Evolutionary conservation across 2,329 filamentous ascomycete species (phyloP).

Genomic region (Sarocladiaceae sp.): DNA sequence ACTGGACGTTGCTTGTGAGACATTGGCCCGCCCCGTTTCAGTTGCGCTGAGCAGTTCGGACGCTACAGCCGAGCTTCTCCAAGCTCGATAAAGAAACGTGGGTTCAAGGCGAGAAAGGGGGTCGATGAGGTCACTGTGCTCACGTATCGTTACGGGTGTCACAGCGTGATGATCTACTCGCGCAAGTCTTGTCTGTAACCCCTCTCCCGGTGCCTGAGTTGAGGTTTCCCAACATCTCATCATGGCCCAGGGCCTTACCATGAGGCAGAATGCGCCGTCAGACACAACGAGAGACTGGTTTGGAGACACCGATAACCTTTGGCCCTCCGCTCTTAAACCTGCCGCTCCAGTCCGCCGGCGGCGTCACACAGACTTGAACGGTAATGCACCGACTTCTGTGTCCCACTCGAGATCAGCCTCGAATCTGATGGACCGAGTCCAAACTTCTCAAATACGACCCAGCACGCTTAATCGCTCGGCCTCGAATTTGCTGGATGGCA

Average conservation of each 20-base stretch:
- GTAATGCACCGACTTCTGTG: neutral
- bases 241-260: constrained; percentile 5
- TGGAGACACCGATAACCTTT: neutral
- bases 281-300: constrained; percentile 4
- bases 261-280: constrained; percentile 3
- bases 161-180: constrained; percentile 3
- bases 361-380: constrained; percentile 4
- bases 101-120: neutral
- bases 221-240: too few relatives aligned
- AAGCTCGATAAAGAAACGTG: constrained; percentile 3
- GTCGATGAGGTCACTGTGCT: constrained; percentile 7
- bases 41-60: neutral
- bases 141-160: neutral
- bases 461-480: constrained; percentile 10
- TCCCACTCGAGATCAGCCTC: constrained; percentile 17
- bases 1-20: neutral
- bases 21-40: neutral
- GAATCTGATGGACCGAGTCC: constrained; percentile 14
- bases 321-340: neutral
- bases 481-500: constrained; percentile 19
- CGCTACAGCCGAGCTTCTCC: neutral
- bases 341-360: neutral
- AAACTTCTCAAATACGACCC: constrained; percentile 17
- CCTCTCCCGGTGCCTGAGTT: too few relatives aligned
- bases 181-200: too few relatives aligned